Evolutionary conservation across 2,329 filamentous ascomycete genomes (phyloP).

Genomic region (Clarireedia sp.): DNA sequence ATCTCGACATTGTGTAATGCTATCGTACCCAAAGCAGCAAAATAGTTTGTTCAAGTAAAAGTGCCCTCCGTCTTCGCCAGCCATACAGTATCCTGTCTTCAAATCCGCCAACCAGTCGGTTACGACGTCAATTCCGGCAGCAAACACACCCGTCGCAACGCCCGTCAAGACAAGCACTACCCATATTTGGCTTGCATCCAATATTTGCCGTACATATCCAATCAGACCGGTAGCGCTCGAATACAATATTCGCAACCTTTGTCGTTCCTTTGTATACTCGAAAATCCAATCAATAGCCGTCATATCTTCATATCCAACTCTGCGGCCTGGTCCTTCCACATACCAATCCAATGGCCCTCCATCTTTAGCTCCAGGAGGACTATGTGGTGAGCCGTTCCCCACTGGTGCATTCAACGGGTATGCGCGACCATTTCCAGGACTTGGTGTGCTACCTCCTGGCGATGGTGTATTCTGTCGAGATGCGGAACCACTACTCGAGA

Average conservation of each 20-base stretch:
- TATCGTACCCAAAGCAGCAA: conserved; percentile 88
- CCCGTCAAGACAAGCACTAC: conserved; percentile 79
- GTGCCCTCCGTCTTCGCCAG: conserved; percentile 65
- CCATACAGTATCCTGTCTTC: conserved; percentile 82
- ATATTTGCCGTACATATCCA: conserved; percentile 62
- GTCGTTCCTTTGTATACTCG: conserved; percentile 93
- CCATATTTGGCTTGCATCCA: conserved; percentile 90
- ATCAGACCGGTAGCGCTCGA: conserved; percentile 61
- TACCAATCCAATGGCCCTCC: conserved; percentile 67
- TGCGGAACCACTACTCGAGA: conserved; percentile 16
- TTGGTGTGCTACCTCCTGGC: conserved; percentile 19
- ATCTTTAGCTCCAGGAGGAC: conserved; percentile 34
- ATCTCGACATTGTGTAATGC: conserved; percentile 70
- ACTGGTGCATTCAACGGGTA: conserved; percentile 15
- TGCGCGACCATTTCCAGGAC: conserved; percentile 9
- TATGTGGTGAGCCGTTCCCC: conserved; percentile 10
- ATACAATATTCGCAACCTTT: conserved; percentile 70
- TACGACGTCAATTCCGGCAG: conserved; percentile 81
- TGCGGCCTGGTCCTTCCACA: conserved; percentile 75
- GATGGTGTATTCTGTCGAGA: conserved; percentile 21
- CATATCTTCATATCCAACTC: conserved; percentile 91
- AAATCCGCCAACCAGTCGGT: conserved; percentile 91
- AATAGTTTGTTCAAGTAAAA: conserved; percentile 91
- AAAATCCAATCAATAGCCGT: conserved; percentile 99
- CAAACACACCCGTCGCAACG: conserved; percentile 72